Conservation (phyloP, 1,284 basidiomycete genomes). For the Testicularia cyperi region DNA sequence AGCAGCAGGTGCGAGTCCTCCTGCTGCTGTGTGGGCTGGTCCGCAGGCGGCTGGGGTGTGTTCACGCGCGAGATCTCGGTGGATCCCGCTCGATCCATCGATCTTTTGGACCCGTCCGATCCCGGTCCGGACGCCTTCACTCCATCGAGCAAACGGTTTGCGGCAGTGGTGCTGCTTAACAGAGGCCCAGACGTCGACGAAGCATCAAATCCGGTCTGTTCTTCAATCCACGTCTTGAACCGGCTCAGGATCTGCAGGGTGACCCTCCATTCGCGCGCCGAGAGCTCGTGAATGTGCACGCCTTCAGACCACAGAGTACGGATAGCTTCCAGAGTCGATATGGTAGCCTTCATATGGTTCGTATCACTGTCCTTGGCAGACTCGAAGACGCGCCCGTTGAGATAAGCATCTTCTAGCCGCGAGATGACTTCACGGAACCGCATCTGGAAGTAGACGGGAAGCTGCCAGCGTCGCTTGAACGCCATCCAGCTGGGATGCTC, state of each 20-base stretch:
- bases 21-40: slow-evolving; percentile 5
- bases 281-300: slow-evolving; percentile 42
- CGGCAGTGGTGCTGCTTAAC: neutral
- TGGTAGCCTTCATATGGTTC: slow-evolving; percentile 12
- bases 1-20: slow-evolving; percentile 14
- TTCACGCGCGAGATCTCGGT: slow-evolving; percentile 12
- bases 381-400: neutral
- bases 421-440: slow-evolving; percentile 90
- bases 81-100: slow-evolving; percentile 1
- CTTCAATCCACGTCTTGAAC: slow-evolving; percentile 50
- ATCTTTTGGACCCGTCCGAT: slow-evolving; percentile 1
- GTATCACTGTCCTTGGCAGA: neutral
- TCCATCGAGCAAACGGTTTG: slow-evolving; percentile 1
- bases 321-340: slow-evolving; percentile 30
- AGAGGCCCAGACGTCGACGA: too few relatives aligned
- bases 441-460: slow-evolving; percentile 94
- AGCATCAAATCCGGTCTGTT: slow-evolving; percentile 10
- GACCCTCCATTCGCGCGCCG: slow-evolving; percentile 50
- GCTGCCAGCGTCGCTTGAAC: slow-evolving; percentile 87
- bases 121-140: neutral
- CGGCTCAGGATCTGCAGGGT: slow-evolving; percentile 53
- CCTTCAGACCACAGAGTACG: slow-evolving; percentile 35
- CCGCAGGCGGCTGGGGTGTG: slow-evolving; percentile 19
- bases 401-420: slow-evolving; percentile 14
- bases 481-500: slow-evolving; percentile 71